phyloP scores from a whole-genome alignment of 2,329 filamentous ascomycete genomes.

The Alternaria dauci region DNA sequence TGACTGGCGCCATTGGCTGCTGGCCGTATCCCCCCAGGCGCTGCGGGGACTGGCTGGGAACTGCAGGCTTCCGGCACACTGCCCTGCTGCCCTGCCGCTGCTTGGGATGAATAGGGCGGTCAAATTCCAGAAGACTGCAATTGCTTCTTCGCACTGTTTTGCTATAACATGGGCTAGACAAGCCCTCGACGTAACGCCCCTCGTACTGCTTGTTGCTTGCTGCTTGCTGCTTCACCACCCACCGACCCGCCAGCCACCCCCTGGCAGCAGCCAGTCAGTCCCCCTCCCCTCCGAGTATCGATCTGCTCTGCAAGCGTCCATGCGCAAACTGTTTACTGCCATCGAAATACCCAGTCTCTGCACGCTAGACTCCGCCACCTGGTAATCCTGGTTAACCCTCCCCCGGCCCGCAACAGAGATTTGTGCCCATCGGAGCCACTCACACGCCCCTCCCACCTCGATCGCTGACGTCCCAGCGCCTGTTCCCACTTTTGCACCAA shows the following conservation, averaged over 20 bases:
- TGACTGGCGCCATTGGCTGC: conserved; percentile 3
- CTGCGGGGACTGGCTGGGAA: conserved; percentile 6
- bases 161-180: conserved; percentile 11
- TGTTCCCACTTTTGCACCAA: conserved; percentile 17
- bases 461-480: conserved; percentile 25
- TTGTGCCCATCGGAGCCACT: conserved; percentile 24
- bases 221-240: background rate
- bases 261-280: background rate
- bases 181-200: conserved; percentile 8
- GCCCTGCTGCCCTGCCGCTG: background rate
- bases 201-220: background rate
- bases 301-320: conserved; percentile 8
- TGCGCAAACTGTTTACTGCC: conserved; percentile 19
- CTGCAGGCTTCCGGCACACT: conserved; percentile 1
- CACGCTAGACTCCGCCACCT: conserved; percentile 17
- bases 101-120: background rate
- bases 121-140: conserved; percentile 3
- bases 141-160: conserved; percentile 16
- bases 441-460: conserved; percentile 16
- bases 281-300: background rate
- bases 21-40: background rate
- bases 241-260: background rate
- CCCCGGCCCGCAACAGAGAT: conserved; percentile 20
- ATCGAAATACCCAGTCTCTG: conserved; percentile 18
- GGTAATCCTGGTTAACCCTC: conserved; percentile 16